Evolutionary conservation across 176 grass and related monocot species (phyloP), one percentile per base, ranked within the genome.

Genomic region (Oryza meyeriana): DNA sequence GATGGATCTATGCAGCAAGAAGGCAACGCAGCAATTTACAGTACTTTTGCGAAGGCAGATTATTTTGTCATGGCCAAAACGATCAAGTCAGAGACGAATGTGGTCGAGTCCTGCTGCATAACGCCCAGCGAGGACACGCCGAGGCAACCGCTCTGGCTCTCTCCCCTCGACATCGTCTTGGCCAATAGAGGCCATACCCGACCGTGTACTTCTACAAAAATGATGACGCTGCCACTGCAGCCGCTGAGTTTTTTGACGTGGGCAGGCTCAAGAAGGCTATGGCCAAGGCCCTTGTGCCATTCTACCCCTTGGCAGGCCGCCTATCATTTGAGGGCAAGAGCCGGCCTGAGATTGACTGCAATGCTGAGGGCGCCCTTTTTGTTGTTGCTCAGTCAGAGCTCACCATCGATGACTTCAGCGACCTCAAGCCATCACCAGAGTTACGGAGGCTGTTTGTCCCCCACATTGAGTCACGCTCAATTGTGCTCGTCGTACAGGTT

Each of bases 281-380:
- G 16, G 81, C 81, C 0, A 87, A 85, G 74, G 58, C 77, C 14
- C 34, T 85, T 16, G 82, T 85, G 13, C 12, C 66, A 13, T 78
- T 92, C 66, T 92, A 92, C 33, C 90, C 85, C 1, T 20, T 92
- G 14, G 90, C 82, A 1, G 89, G 90, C 65, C 82, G 72, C 1
- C 72, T 85, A 20, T 40, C 9, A 0, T 8, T 33, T 3, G 68
- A 64, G 20, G 0, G 1, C 0, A 4, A 45, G 27, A 85, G 85
- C 26, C 50, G 79, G 1, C 0, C n/a, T 16, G 48, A 63, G 81
- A 75, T 94, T 33, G 18, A 71, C 16, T 90, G 88, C 69, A 85
- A 58, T 66, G 91, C 52, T 6, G 35, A 36, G 2, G 35, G 35
- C 5, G 35, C 35, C 4, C 35, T 36, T 6, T 4, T 5, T 6